Evolutionary conservation across 805 yeast species (phyloP).

Genomic region (Debaryomyces tyrocola): DNA sequence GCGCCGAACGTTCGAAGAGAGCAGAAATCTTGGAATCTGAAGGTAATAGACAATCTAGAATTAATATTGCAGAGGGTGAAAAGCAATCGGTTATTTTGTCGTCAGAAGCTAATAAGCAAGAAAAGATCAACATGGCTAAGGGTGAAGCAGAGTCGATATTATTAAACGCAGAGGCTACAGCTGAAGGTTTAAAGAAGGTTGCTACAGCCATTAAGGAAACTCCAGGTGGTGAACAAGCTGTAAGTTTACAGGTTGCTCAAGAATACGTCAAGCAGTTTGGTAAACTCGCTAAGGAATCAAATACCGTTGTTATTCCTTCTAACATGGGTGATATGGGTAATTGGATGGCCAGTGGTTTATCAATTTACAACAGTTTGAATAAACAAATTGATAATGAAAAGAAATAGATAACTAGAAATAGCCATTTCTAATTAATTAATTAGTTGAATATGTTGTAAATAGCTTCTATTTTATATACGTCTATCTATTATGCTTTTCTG

Average conservation of each 20-base stretch:
- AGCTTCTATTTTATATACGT: neutral
- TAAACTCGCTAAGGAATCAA: slow-evolving; percentile 77
- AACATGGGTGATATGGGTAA: slow-evolving; percentile 72
- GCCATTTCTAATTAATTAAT: neutral
- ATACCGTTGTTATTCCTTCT: slow-evolving; percentile 76
- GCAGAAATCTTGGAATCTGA: slow-evolving; percentile 87
- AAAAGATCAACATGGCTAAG: slow-evolving; percentile 63
- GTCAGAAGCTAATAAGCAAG: slow-evolving; percentile 69
- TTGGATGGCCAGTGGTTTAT: slow-evolving; percentile 74
- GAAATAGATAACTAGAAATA: neutral
- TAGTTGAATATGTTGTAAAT: slow-evolving; percentile 5
- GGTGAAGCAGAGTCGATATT: slow-evolving; percentile 74
- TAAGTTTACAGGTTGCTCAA: slow-evolving; percentile 76
- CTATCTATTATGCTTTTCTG: slow-evolving; percentile 32
- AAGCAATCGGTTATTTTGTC: slow-evolving; percentile 67
- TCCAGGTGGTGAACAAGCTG: slow-evolving; percentile 75
- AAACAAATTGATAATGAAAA: slow-evolving; percentile 13
- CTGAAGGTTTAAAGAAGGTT: slow-evolving; percentile 63
- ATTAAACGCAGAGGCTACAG: slow-evolving; percentile 68
- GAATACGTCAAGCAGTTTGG: slow-evolving; percentile 81
- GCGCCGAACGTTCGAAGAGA: slow-evolving; percentile 82
- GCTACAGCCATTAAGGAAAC: slow-evolving; percentile 68
- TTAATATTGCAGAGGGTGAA: slow-evolving; percentile 83
- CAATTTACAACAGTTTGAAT: slow-evolving; percentile 60
- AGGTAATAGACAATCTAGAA: slow-evolving; percentile 76